A percentile compares a stretch with the other conserved stretches of the same genome.
Evolutionary conservation across 2,329 filamentous ascomycete genomes (phyloP).

Genomic region (Setomelanomma holmii): DNA sequence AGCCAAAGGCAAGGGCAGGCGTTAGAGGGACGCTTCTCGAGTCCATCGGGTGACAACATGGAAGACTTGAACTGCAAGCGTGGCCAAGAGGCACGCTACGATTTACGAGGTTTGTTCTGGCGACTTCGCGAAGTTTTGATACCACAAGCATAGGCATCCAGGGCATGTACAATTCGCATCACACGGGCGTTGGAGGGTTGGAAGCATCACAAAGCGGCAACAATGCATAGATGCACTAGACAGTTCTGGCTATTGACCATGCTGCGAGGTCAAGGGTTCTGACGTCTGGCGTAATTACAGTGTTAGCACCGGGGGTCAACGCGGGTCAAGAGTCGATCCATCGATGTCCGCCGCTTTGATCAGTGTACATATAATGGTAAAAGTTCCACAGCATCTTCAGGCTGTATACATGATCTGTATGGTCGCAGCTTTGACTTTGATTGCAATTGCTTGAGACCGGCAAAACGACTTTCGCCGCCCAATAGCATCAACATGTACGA

Average conservation of each 20-base stretch:
- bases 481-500: too few species aligned
- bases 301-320: too few species aligned
- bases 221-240: not conserved
- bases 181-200: slow-evolving; percentile 24
- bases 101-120: slow-evolving; percentile 31
- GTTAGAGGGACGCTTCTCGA: slow-evolving; percentile 14
- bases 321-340: too few species aligned
- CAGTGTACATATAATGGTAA: not conserved
- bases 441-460: not conserved
- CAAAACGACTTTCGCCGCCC: too few species aligned
- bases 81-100: slow-evolving; percentile 8
- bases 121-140: slow-evolving; percentile 28
- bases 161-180: slow-evolving; percentile 19
- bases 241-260: not conserved
- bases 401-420: not conserved
- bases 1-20: slow-evolving; percentile 38
- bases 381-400: not conserved
- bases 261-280: not conserved
- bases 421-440: not conserved
- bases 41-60: not conserved
- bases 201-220: slow-evolving; percentile 1
- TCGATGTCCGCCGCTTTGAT: not conserved
- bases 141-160: slow-evolving; percentile 21
- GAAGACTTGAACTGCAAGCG: not conserved
- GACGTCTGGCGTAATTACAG: too few species aligned